Conservation (phyloP, 2,329 filamentous ascomycete species). For the Paecilomyces sp. region DNA sequence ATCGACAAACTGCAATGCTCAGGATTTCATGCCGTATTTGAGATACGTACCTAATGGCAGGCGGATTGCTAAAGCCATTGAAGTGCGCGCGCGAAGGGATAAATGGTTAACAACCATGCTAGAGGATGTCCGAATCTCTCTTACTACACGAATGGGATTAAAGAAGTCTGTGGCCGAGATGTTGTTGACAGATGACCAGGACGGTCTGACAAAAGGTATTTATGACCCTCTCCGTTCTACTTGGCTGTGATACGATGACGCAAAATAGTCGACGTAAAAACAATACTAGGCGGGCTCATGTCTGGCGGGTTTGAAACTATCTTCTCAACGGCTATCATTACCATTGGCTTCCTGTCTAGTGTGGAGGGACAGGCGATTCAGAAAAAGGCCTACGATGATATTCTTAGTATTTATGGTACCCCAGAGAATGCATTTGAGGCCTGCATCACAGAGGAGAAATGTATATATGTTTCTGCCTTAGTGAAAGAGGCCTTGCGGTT, state of each 20-base stretch:
- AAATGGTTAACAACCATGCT: background rate
- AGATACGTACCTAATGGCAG: background rate
- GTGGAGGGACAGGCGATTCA: slow-evolving; percentile 9
- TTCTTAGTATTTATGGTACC: slow-evolving; percentile 6
- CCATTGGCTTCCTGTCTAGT: slow-evolving; percentile 10
- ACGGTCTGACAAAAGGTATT: background rate
- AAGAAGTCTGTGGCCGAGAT: background rate
- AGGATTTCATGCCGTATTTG: background rate
- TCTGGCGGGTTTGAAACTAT: slow-evolving; percentile 15
- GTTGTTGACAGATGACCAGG: background rate
- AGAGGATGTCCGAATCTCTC: background rate
- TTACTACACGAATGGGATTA: background rate
- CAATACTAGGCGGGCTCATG: slow-evolving; percentile 15
- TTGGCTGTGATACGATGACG: background rate
- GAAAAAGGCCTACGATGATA: slow-evolving; percentile 9
- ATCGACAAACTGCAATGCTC: slow-evolving; percentile 1
- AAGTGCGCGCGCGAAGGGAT: background rate
- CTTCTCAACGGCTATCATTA: slow-evolving; percentile 13
- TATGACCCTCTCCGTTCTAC: too few species aligned
- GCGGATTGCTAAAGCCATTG: background rate
- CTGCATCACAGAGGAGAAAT: slow-evolving; percentile 9
- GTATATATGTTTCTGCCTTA: slow-evolving; percentile 7
- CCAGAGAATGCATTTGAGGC: slow-evolving; percentile 8
- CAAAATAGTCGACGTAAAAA: slow-evolving; percentile 9
- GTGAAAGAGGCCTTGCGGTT: slow-evolving; percentile 11